Evolutionary conservation across 305 asterid genomes (phyloP), one percentile per base, ranked within the genome.

Genomic region (Striga hermonthica): DNA sequence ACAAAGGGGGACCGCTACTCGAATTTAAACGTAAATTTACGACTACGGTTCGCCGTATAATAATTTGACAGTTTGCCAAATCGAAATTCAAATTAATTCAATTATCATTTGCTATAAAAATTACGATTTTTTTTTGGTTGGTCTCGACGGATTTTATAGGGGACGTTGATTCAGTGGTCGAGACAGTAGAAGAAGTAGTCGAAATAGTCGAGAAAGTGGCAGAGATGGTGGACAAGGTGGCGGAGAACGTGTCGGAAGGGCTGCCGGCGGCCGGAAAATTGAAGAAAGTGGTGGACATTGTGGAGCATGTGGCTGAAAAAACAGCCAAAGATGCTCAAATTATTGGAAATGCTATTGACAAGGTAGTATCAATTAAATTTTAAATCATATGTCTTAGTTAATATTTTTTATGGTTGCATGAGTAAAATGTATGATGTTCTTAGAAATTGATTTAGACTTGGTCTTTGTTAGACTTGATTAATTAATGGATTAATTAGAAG

Each of bases 181-280:
- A 83, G 74, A 78, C 78, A 8, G 62, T 83, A 52, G 87, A 82
- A 65, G 78, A 72, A 38, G 68, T 82, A 41, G 79, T 62, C 10
- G 82, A 79, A 1, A 75, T 77, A 1, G 76, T 82, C 9, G 95
- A 85, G 56, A 78, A 76, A 13, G 79, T 78, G 75, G 90, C 95
- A 58, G 90, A 81, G 69, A 79, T 72, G 14, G 79, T 87, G 0
- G 92, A 80, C 52, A 73, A 73, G 73, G 79, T 80, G 80, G 90
- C 95, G 57, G 90, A 83, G 35, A 78, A 53, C 31, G 58, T 86
- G 65, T 75, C 82, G 49, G 80, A 39, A 9, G 68, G 64, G 43
- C 68, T 79, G 1, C 84, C 90, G 7, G 83, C 65, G 3, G 84
- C 78, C 48, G 87, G 83, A 57, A 73, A 71, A 41, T 55, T 83